Evolutionary conservation across 768 basidiomycete genomes (phyloP), one percentile per base, ranked within the genome.

Genomic region (Hericium rajendrae): DNA sequence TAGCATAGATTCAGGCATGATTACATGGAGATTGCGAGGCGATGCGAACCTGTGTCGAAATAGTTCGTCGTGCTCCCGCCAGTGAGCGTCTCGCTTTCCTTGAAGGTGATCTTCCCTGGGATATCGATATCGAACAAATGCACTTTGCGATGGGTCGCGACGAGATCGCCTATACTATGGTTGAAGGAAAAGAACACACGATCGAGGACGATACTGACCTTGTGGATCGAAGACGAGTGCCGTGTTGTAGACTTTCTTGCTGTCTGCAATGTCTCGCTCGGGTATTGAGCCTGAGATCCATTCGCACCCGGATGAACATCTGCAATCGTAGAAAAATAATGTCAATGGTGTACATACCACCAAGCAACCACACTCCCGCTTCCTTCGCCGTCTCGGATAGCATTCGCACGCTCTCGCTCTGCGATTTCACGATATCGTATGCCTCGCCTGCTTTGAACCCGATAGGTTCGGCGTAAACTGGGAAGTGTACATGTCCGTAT

Each of bases 121-220:
- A 99, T 95, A 66, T 98, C 93, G 60, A 98, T 97, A 68, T 99
- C 95, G 70, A 98, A 99, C 4, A 99, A 75, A 67, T 99, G 97
- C 2, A 98, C 80, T 71, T 99, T 99, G 54, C 95, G 85, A 71
- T 98, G 93, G 40, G 80, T 82, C 0, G 88, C 87, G 13, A 98
- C 80, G 24, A 98, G 78, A 55, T 91, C 83, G 24, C 94, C 94
- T 91, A 58, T 13, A 56, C 53, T 41, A 56, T 60, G 5, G 26
- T 32, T 32, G 32, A 32, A 57, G 53, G 60, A 57, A 54, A 57
- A 40, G 22, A 16, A 63, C 39, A 40, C 50, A 16, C 26, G 3
- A 4, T 43, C 16, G 1, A 43, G 41, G 41, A 12, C 18, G 13
- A 13, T 11, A 38, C 67, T 24, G 57, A 81, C 90, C 91, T 71